A percentile compares a stretch with the other conserved stretches of the same genome.
These are phyloP conservation scores for Coemansia sp. DNA, from an alignment of 192 early-diverging fungal species.

Conservation along the genomic window DNA sequence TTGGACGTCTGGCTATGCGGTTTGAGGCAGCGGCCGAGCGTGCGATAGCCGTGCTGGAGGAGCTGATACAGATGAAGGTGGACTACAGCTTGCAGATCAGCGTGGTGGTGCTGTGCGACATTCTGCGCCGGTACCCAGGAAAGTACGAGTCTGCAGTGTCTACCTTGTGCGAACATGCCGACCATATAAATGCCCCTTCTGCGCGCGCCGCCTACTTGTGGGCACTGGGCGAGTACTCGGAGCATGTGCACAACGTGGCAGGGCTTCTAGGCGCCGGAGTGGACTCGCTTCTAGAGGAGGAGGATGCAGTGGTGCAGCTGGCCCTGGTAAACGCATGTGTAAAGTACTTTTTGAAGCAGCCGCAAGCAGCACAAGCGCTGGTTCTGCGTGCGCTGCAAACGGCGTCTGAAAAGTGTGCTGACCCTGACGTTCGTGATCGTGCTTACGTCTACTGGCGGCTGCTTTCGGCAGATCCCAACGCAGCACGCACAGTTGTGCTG, in stretches of 20 bases:
- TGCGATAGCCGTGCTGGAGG: conserved; percentile 82
- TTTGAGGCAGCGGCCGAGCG: conserved; percentile 82
- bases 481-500: conserved; percentile 88
- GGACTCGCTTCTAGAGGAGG: conserved; percentile 81
- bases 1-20: conserved; percentile 91
- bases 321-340: conserved; percentile 87
- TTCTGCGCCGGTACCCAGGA: conserved; percentile 92
- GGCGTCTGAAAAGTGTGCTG: conserved; percentile 85
- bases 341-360: conserved; percentile 93
- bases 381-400: conserved; percentile 85
- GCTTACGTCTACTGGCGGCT: conserved; percentile 98
- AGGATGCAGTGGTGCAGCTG: conserved; percentile 84
- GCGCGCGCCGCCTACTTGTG: conserved; percentile 90
- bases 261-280: conserved; percentile 75
- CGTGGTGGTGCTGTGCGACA: conserved; percentile 90
- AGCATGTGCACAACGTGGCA: conserved; percentile 78
- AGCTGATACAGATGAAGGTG: conserved; percentile 85
- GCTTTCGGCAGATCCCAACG: conserved; percentile 88
- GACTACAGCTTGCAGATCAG: conserved; percentile 91
- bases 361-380: conserved; percentile 76
- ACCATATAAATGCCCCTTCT: conserved; percentile 85
- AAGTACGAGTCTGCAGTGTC: conserved; percentile 82
- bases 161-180: conserved; percentile 86
- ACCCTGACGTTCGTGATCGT: conserved; percentile 93
- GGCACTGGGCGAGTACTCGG: conserved; percentile 96